Percentiles rank a stretch among this genome's conserved stretches.
phyloP scores from a whole-genome alignment of 169 alveolate genomes.

The Eimeria zaria region DNA sequence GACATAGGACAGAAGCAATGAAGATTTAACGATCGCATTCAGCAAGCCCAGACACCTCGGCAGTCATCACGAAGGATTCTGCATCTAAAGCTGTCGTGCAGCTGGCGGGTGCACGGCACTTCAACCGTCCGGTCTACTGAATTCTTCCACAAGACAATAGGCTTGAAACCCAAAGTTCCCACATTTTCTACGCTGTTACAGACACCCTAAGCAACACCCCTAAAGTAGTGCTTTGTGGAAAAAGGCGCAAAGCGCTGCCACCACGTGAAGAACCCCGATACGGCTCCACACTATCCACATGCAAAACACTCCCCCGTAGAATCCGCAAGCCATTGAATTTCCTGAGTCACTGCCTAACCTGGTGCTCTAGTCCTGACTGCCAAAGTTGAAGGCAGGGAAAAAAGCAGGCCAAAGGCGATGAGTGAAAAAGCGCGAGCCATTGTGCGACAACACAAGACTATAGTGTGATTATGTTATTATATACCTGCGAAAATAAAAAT shows the following conservation, averaged over 20 bases:
- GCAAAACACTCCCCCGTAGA: neutral
- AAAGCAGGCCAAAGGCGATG: conserved; percentile 58
- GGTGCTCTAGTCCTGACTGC: conserved; percentile 26
- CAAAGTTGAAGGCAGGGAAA: neutral
- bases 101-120: neutral
- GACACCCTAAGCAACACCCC: neutral
- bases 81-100: neutral
- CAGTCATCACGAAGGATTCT: neutral
- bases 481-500: neutral
- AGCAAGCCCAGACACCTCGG: neutral
- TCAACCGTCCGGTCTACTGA: neutral
- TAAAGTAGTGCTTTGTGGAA: no score
- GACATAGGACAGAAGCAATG: neutral
- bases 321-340: neutral
- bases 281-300: neutral
- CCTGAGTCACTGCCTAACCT: neutral
- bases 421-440: conserved; percentile 65
- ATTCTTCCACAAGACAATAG: neutral
- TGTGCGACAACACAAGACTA: neutral
- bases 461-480: neutral
- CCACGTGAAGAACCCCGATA: neutral
- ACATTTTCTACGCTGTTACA: neutral
- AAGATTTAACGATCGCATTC: neutral
- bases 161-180: neutral
- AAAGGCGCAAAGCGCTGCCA: no score